Conservation (phyloP, 768 basidiomycete genomes). For the Leccinum boreale region DNA sequence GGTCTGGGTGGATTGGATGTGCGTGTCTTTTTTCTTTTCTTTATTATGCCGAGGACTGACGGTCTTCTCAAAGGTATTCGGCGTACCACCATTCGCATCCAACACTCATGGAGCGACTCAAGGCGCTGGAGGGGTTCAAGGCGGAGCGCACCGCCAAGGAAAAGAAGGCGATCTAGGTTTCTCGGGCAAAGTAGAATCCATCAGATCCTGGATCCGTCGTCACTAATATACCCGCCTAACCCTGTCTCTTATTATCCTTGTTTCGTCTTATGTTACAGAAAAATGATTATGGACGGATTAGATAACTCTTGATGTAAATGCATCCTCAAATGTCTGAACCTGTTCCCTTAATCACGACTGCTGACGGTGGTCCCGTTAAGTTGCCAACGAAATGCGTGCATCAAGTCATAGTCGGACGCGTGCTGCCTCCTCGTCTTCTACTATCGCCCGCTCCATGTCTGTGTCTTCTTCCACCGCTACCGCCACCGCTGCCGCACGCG, state of each 20-base stretch:
- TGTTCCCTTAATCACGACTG: background rate
- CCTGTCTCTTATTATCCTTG: background rate
- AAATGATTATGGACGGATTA: background rate
- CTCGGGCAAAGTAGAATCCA: background rate
- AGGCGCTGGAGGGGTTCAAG: constrained; percentile 71
- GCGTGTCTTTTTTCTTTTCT: background rate
- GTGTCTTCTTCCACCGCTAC: background rate
- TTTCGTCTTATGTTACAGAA: background rate
- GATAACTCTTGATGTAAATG: background rate
- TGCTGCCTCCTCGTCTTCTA: background rate
- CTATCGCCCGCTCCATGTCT: background rate
- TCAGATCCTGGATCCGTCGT: background rate
- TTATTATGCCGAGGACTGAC: background rate
- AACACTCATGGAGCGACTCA: constrained; percentile 85
- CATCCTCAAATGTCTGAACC: no score
- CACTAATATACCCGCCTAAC: background rate
- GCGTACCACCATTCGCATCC: constrained; percentile 97
- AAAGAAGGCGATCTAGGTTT: constrained; percentile 22
- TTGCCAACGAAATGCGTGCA: background rate
- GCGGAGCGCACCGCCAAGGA: constrained; percentile 30
- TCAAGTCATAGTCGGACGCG: no score
- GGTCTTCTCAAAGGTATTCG: constrained; percentile 59
- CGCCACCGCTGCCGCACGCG: background rate
- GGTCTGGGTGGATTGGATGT: constrained; percentile 94
- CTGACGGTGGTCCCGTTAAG: background rate